A percentile compares a stretch with the other conserved stretches of the same genome.
These are phyloP conservation scores for Penicillium sp. DNA, from an alignment of 2,329 filamentous ascomycete species.

Conservation along the genomic window DNA sequence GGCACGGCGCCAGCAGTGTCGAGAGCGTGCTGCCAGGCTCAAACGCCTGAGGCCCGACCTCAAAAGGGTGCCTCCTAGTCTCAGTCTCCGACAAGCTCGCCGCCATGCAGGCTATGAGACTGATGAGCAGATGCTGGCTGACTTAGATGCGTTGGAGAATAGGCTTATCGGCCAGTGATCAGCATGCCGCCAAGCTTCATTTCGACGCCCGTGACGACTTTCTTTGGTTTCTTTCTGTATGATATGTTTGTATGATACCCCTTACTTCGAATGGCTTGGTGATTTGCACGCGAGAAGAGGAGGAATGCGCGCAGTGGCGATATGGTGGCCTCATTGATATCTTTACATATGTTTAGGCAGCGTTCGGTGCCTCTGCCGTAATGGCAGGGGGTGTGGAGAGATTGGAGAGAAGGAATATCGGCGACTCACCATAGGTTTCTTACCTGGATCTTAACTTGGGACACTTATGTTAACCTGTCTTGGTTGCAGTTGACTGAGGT, in stretches of 20 bases:
- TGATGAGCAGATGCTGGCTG: conserved; percentile 33
- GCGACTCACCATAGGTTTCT: conserved; percentile 7
- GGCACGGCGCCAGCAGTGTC: conserved; percentile 26
- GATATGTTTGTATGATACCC: conserved; percentile 14
- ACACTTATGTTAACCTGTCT: not conserved
- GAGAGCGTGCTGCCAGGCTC: conserved; percentile 32
- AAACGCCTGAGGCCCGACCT: conserved; percentile 31
- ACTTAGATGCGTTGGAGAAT: conserved; percentile 27
- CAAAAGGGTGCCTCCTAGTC: conserved; percentile 21
- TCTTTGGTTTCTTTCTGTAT: conserved; percentile 6
- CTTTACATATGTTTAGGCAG: not conserved
- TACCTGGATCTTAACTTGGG: not conserved
- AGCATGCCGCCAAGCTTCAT: not conserved
- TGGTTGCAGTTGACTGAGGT: not conserved
- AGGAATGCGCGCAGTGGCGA: not conserved
- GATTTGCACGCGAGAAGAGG: conserved; percentile 1
- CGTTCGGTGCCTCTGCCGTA: not conserved
- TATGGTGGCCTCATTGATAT: not conserved
- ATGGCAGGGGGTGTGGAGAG: not conserved
- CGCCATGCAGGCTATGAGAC: conserved; percentile 32
- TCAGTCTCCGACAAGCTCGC: conserved; percentile 31
- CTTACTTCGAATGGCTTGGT: conserved; percentile 9
- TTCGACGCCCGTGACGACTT: conserved; percentile 7
- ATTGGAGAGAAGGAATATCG: not conserved
- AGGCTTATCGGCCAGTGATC: conserved; percentile 5